Conservation (phyloP, 495 filamentous ascomycete genomes). For the Penicillium longicatenatum region DNA sequence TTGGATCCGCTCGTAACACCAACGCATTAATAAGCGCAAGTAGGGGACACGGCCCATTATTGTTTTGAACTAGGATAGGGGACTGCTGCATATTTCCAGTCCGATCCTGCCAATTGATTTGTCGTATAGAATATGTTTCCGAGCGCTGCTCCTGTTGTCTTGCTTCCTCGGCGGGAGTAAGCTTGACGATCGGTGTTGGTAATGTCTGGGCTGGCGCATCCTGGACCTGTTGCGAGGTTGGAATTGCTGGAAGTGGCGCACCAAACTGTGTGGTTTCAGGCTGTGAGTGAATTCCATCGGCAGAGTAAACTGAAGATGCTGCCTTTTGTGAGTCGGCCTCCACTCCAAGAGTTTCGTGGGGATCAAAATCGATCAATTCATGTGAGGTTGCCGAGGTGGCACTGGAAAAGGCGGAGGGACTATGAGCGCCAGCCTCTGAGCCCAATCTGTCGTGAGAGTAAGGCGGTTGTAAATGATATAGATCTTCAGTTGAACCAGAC, state of each 20-base stretch:
- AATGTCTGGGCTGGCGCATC: constrained; percentile 1
- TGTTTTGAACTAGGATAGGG: constrained; percentile 87
- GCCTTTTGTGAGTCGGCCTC: constrained; percentile 11
- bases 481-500: constrained; percentile 1
- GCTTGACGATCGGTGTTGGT: constrained; percentile 8
- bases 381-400: constrained; percentile 40
- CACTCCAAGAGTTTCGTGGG: constrained; percentile 10
- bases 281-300: constrained; percentile 8
- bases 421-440: constrained; percentile 25
- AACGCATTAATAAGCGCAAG: constrained; percentile 94
- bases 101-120: constrained; percentile 61
- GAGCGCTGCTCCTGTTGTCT: constrained; percentile 50
- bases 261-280: background rate
- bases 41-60: constrained; percentile 91
- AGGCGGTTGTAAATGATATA: constrained; percentile 12
- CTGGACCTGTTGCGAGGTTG: background rate
- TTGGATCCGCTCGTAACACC: constrained; percentile 71
- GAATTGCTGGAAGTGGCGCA: background rate
- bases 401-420: constrained; percentile 30
- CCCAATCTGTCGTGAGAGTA: constrained; percentile 16
- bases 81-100: constrained; percentile 53
- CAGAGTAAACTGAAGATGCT: constrained; percentile 20
- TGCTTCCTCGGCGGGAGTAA: constrained; percentile 39
- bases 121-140: constrained; percentile 72
- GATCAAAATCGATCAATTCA: constrained; percentile 42